These are phyloP conservation scores for Pleurotus ostreatus DNA, from an alignment of 768 basidiomycete genomes.

Conservation along the genomic window DNA sequence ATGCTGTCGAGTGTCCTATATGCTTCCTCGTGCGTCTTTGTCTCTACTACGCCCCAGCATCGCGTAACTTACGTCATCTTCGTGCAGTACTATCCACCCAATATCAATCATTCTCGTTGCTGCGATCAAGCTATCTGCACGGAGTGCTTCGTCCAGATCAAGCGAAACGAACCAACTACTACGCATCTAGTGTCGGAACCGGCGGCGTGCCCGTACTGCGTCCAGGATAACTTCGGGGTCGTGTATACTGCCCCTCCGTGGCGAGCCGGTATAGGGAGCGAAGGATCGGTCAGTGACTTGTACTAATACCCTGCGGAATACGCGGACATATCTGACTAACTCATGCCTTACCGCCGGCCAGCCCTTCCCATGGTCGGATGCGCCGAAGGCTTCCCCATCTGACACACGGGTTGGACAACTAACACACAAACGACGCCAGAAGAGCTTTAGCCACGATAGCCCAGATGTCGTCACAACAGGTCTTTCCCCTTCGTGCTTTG, in stretches of 20 bases:
- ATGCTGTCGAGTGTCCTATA: constrained; percentile 93
- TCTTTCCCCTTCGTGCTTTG: constrained; percentile 19
- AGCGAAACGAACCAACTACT: constrained; percentile 89
- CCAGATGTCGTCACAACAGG: constrained; percentile 92
- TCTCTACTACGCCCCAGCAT: constrained; percentile 9
- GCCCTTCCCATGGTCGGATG: constrained; percentile 42
- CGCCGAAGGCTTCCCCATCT: constrained; percentile 37
- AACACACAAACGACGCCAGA: constrained; percentile 72
- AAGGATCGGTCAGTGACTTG: constrained; percentile 53
- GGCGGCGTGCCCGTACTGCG: constrained; percentile 95
- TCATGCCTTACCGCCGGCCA: constrained; percentile 22
- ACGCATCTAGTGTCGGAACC: constrained; percentile 96
- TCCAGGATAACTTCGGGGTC: constrained; percentile 95
- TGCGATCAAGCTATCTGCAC: constrained; percentile 99
- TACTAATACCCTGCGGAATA: constrained; percentile 7
- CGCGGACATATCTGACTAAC: constrained; percentile 2
- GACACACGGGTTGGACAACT: constrained; percentile 26
- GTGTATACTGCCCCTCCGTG: constrained; percentile 81
- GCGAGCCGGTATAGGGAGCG: constrained; percentile 76
- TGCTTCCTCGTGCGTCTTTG: constrained; percentile 82
- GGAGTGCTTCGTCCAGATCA: constrained; percentile 99
- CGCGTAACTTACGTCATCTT: constrained; percentile 21
- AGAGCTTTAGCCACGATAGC: constrained; percentile 82
- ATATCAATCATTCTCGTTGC: constrained; percentile 96
- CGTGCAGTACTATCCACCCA: constrained; percentile 88